Evolutionary conservation across 148 eudicot genomes (phyloP), one percentile per base, ranked within the genome.

Genomic region (Persicaria maculosa): DNA sequence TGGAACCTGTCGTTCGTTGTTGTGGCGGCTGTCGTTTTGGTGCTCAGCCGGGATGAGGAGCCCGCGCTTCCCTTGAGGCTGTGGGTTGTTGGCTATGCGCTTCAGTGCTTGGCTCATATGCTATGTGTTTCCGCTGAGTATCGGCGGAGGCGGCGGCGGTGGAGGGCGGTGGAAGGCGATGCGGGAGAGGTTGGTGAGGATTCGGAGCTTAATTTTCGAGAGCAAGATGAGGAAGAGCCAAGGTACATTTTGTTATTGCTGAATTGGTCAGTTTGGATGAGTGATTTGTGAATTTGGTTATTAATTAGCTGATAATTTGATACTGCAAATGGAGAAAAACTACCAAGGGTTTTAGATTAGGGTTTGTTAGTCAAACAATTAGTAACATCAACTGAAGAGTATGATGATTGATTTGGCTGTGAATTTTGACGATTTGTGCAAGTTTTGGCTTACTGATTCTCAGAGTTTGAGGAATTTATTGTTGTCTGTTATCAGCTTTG

Each of bases 51-150:
- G 44, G 17, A 59, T 2, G 88, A 85, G 62, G 17, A 50, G 36
- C 79, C 86, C 12, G 47, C 52, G 17, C 68, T 77, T 58, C 91
- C 91, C 43, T 74, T 90, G 55, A 79, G 97, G 80, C 47, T 88
- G 31, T 92, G 97, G 95, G 73, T 82, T 47, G 79, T 76, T 3
- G 95, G 90, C 16, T 92, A 92, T 44, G 87, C 84, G 2, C 19
- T 90, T 58, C 95, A 88, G 85, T 92, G 97, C 50, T 77, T 78
- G 15, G 74, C 90, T 10, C 97, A 92, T 79, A 82, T 86, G 71
- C 74, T 78, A 17, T 88, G 92, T 48, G 93, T 90, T 15, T 76
- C 67, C 4, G 75, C 76, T 25, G 94, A 90, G 87, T 92, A 77
- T 78, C 72, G 75, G 47, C 73, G 86, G 44, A 78, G 97, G 55